Conservation (phyloP, 2,329 filamentous ascomycete genomes). For the Graphilbum sp. region DNA sequence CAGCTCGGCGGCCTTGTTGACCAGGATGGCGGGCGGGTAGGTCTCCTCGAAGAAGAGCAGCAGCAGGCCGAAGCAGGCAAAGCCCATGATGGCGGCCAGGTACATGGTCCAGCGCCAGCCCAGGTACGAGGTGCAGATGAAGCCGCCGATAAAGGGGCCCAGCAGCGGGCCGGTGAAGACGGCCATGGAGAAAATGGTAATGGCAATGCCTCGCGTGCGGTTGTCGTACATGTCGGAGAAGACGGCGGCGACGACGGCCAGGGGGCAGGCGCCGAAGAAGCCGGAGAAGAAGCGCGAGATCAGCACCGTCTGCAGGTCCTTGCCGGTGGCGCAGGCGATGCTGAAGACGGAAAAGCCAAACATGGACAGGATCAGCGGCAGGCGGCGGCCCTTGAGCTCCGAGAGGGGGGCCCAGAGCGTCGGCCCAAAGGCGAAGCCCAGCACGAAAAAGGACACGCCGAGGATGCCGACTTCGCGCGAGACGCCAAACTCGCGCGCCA, state of each 20-base stretch:
- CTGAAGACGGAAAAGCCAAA: conserved; percentile 56
- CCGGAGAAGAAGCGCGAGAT: conserved; percentile 60
- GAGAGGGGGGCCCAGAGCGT: conserved; percentile 58
- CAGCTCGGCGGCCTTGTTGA: conserved; percentile 42
- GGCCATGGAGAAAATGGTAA: conserved; percentile 41
- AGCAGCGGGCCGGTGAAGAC: conserved; percentile 53
- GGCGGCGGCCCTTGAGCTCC: conserved; percentile 50
- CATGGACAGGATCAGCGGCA: conserved; percentile 44
- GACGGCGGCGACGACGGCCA: conserved; percentile 54
- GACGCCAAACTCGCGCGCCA: conserved; percentile 44
- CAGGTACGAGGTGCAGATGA: conserved; percentile 43
- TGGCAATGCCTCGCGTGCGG: conserved; percentile 39
- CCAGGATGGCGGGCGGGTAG: conserved; percentile 50
- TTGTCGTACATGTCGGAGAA: conserved; percentile 60
- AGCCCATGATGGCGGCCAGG: conserved; percentile 45
- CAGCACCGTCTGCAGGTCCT: conserved; percentile 53
- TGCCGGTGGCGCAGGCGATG: conserved; percentile 45
- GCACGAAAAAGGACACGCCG: conserved; percentile 53
- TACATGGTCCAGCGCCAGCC: conserved; percentile 65
- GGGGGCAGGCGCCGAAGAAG: conserved; percentile 52
- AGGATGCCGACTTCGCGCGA: conserved; percentile 44
- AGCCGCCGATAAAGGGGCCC: conserved; percentile 54
- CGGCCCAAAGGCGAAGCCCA: conserved; percentile 57
- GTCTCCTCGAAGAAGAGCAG: conserved; percentile 51
- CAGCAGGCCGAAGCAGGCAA: conserved; percentile 40